Percentiles rank a stretch among this genome's conserved stretches.
phyloP scores from a whole-genome alignment of 2,329 filamentous ascomycete genomes.

The Trichoderma polysporum region DNA sequence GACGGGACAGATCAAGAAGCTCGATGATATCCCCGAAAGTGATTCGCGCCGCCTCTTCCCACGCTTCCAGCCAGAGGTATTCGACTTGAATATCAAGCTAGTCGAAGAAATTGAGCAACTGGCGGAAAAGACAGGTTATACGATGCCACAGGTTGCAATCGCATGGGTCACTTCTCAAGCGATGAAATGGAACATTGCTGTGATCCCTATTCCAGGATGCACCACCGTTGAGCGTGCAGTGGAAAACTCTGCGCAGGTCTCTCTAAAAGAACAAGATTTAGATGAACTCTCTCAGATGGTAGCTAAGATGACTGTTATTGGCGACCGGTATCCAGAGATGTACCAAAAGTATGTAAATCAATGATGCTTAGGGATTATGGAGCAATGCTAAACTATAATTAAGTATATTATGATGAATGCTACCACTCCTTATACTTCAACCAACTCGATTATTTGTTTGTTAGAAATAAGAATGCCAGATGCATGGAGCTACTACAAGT shows the following conservation, averaged over 20 bases:
- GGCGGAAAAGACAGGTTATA: conserved; percentile 46
- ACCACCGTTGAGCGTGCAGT: conserved; percentile 43
- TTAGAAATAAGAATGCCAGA: too few relatives aligned
- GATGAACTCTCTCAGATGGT: not conserved
- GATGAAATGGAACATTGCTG: conserved; percentile 39
- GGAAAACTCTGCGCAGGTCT: conserved; percentile 33
- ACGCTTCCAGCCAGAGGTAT: conserved; percentile 31
- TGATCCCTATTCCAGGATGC: conserved; percentile 55
- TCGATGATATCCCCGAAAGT: conserved; percentile 44
- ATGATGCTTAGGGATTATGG: not conserved
- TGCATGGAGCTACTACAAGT: too few relatives aligned
- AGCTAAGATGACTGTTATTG: not conserved
- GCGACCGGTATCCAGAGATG: not conserved
- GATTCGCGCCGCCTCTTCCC: conserved; percentile 24
- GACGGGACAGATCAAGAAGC: conserved; percentile 48
- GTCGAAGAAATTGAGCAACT: conserved; percentile 41
- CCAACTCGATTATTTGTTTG: too few relatives aligned
- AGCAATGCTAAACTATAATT: too few relatives aligned
- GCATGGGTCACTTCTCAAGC: conserved; percentile 62
- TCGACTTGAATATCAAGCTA: conserved; percentile 52
- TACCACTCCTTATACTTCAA: too few relatives aligned
- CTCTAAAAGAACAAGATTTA: not conserved
- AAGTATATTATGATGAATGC: too few relatives aligned
- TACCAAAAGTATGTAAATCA: not conserved
- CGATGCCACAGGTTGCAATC: conserved; percentile 55